Base-by-base conservation (phyloP, 2,329 filamentous ascomycete genomes). In the Trichoderma asperellum region DNA sequence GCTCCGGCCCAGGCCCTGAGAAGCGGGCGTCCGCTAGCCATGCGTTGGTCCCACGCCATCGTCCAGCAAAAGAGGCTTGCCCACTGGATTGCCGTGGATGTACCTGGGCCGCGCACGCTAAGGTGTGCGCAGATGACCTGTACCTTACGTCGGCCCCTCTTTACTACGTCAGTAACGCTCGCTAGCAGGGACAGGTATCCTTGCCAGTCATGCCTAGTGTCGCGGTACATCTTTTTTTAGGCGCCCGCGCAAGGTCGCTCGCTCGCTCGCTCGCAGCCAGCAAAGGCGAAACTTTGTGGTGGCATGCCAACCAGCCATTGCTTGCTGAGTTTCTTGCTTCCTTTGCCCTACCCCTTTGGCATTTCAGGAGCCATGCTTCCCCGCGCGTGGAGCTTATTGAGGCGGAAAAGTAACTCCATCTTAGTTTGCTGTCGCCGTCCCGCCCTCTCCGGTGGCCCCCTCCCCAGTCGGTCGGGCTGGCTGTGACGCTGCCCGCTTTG, bases 91-190 rank as follows among this genome's bases (percentile, higher is more conserved):
- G 75, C 76, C 76, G 74, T 77, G 76, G 77, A 77, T 60, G 65
- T 61, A 76, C 77, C 78, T 76, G 74, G 63, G 70, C 76, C 72
- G 75, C 73, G 73, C 74, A 72, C 76, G 75, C 76, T 74, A 75
- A 76, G 57, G 69, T 73, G 76, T 74, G 77, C 71, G 77, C 76
- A 78, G 77, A 76, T 79, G 77, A 78, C 77, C 76, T 79, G 77
- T 79, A 76, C 77, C 77, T 79, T 78, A 75, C 77, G 76, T 78
- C 72, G 58, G 65, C 68, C 63, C 68, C 68, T 61, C 63, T 65
- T 56, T n/a, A 66, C 63, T 57, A 66, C 63, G 63, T 66, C 63
- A 66, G 60, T 65, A 57, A 40, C 37, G 27, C 53, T 37, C 21
- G 32, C 32, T 58, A 58, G 63, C 52, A 52, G 59, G 47, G 24